Conservation (phyloP, 2,329 filamentous ascomycete species). For the Neonectria punicea region DNA sequence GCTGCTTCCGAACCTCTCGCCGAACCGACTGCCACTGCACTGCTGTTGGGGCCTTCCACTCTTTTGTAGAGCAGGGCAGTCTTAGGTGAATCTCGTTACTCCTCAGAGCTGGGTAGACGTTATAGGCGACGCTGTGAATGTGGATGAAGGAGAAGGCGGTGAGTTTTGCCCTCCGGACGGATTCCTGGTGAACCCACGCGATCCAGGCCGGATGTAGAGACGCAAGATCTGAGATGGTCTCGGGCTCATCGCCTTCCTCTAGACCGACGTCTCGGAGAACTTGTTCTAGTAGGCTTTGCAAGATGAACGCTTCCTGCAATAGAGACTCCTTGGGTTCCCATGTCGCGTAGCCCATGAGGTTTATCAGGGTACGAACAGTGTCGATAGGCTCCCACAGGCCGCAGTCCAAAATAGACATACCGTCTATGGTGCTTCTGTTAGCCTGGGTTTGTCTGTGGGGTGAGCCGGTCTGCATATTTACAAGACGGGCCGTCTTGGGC, state of each 20-base stretch:
- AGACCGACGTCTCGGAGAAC: constrained; percentile 49
- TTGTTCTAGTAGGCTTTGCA: constrained; percentile 49
- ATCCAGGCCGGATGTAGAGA: constrained; percentile 37
- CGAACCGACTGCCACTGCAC: constrained; percentile 44
- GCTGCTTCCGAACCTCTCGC: constrained; percentile 44
- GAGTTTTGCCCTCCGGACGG: constrained; percentile 48
- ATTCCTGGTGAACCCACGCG: constrained; percentile 48
- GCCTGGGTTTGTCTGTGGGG: not conserved
- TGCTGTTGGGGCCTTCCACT: constrained; percentile 50
- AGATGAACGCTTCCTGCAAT: constrained; percentile 48
- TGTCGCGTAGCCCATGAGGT: constrained; percentile 52
- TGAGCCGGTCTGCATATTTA: constrained; percentile 20
- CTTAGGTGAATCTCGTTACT: constrained; percentile 51
- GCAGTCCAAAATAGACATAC: not conserved
- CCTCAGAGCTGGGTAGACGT: constrained; percentile 49
- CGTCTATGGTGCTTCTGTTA: not conserved
- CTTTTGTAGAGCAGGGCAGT: constrained; percentile 49
- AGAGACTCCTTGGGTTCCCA: constrained; percentile 49
- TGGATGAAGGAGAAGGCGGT: constrained; percentile 53
- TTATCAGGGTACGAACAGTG: constrained; percentile 47
- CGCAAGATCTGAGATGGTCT: not conserved
- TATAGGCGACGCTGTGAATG: constrained; percentile 52
- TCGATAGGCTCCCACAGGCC: constrained; percentile 47
- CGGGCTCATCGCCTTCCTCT: constrained; percentile 23
- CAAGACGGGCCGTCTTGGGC: constrained; percentile 38